These are phyloP conservation scores for Trametes hirsuta DNA, from an alignment of 1,284 basidiomycete genomes.

Conservation along the genomic window DNA sequence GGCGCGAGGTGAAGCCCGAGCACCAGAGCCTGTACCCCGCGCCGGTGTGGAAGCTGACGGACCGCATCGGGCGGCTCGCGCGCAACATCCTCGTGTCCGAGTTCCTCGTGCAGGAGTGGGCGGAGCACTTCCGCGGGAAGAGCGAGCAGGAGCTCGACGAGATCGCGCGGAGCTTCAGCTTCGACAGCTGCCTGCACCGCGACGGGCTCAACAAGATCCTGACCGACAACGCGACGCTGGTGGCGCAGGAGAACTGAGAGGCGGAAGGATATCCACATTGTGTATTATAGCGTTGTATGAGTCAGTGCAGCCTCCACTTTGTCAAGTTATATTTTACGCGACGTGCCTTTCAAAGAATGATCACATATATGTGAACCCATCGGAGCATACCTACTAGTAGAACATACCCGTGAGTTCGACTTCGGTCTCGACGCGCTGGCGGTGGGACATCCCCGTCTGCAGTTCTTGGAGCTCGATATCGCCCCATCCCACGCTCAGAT, in stretches of 20 bases:
- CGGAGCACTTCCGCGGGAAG: constrained; percentile 62
- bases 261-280: neutral
- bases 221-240: constrained; percentile 38
- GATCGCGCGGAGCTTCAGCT: constrained; percentile 64
- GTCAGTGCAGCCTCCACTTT: neutral
- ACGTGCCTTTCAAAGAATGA: too few species aligned
- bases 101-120: constrained; percentile 68
- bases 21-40: constrained; percentile 52
- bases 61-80: constrained; percentile 54
- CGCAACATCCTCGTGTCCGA: constrained; percentile 68
- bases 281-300: neutral
- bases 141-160: constrained; percentile 57
- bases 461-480: too few species aligned
- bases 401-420: too few species aligned
- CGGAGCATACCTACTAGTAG: too few species aligned
- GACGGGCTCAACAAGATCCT: constrained; percentile 54
- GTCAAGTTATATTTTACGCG: neutral
- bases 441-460: too few species aligned
- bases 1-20: constrained; percentile 44
- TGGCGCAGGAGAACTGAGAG: constrained; percentile 16
- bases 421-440: too few species aligned
- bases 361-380: too few species aligned
- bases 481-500: too few species aligned
- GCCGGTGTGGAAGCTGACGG: constrained; percentile 51
- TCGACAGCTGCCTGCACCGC: constrained; percentile 55